A percentile compares a stretch with the other conserved stretches of the same genome.
These are phyloP conservation scores for Cladosporium sp. DNA, from an alignment of 2,329 filamentous ascomycete species.

Conservation along the genomic window DNA sequence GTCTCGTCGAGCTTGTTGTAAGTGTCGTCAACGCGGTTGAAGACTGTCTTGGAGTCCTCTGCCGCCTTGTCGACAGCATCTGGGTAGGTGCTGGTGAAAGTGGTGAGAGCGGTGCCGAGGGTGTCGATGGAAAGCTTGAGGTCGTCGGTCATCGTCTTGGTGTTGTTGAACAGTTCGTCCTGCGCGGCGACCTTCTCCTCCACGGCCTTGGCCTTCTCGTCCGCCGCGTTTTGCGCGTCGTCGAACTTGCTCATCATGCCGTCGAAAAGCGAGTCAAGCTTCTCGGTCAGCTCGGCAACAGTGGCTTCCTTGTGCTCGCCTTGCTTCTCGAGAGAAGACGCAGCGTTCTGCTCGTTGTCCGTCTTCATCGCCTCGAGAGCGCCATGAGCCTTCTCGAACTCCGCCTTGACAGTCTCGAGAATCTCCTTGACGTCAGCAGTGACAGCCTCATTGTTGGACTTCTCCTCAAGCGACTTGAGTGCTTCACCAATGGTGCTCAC, in stretches of 20 bases:
- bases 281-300: constrained; percentile 48
- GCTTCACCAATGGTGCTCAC: constrained; percentile 53
- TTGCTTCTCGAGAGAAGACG: constrained; percentile 51
- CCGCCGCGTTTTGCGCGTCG: constrained; percentile 67
- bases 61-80: constrained; percentile 74
- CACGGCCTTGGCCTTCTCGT: constrained; percentile 65
- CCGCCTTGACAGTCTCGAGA: constrained; percentile 67
- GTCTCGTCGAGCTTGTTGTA: constrained; percentile 68
- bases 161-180: constrained; percentile 65
- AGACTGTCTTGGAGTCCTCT: constrained; percentile 80
- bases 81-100: constrained; percentile 56
- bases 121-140: constrained; percentile 80
- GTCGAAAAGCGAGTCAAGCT: constrained; percentile 70
- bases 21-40: constrained; percentile 73
- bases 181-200: constrained; percentile 69
- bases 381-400: constrained; percentile 81
- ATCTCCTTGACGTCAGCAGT: constrained; percentile 51
- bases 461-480: constrained; percentile 64
- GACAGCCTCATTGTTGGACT: constrained; percentile 47
- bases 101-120: constrained; percentile 58
- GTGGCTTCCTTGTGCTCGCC: constrained; percentile 52
- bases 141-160: constrained; percentile 78
- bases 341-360: constrained; percentile 61
- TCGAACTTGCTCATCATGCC: constrained; percentile 84
- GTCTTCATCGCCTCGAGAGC: constrained; percentile 74